These are phyloP conservation scores for Scutellaria barbata DNA, from an alignment of 257 asterid species.

Conservation along the genomic window DNA sequence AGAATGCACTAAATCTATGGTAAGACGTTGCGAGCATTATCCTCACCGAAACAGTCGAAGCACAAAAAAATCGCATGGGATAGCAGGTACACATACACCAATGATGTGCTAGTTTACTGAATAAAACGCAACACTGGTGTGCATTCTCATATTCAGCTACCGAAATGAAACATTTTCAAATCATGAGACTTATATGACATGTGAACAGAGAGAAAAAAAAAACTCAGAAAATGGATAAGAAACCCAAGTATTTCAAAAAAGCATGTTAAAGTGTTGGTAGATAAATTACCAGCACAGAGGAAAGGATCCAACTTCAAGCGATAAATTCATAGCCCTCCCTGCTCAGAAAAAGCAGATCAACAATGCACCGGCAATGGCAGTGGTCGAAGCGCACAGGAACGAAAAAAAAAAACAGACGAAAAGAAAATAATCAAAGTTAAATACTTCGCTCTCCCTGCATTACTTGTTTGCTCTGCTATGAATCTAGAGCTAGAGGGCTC, in stretches of 20 bases:
- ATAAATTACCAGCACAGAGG: conserved; percentile 23
- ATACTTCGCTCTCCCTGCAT: conserved; percentile 16
- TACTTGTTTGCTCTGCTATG: conserved; percentile 27
- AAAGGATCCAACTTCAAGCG: conserved; percentile 25
- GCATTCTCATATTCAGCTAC: conserved; percentile 26
- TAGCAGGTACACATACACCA: neutral
- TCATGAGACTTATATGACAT: neutral
- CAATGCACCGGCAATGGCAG: conserved; percentile 32
- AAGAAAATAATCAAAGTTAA: conserved; percentile 10
- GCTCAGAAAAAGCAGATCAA: conserved; percentile 37
- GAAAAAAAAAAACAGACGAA: conserved; percentile 4
- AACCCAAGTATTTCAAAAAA: neutral
- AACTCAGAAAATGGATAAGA: neutral
- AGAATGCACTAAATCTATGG: neutral
- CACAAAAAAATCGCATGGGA: neutral
- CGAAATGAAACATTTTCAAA: neutral
- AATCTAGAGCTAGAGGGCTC: conserved; percentile 19
- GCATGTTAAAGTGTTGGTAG: conserved; percentile 2
- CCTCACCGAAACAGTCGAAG: neutral
- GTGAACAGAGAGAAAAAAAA: conserved; percentile 8
- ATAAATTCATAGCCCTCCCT: conserved; percentile 25
- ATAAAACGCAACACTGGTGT: conserved; percentile 7
- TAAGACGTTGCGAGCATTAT: neutral
- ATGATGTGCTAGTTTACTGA: conserved; percentile 10
- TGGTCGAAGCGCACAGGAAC: conserved; percentile 13